These are phyloP conservation scores for Linanthus parryae DNA, from an alignment of 148 eudicot genomes.

Conservation along the genomic window DNA sequence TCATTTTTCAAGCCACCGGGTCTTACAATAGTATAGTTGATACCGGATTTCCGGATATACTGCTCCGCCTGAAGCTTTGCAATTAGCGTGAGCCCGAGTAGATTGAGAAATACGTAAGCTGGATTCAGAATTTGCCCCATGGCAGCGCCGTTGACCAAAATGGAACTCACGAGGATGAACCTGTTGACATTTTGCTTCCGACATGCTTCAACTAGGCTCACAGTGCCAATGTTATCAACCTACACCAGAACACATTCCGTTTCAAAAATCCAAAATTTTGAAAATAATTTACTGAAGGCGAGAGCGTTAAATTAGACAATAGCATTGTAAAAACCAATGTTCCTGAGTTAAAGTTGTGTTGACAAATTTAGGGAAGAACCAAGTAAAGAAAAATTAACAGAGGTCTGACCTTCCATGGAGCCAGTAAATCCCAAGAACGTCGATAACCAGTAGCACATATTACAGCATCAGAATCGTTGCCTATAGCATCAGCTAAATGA, in stretches of 20 bases:
- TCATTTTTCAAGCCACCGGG: constrained; percentile 93
- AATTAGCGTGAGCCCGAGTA: constrained; percentile 67
- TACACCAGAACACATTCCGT: constrained; percentile 16
- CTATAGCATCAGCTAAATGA: constrained; percentile 74
- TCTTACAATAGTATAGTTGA: constrained; percentile 81
- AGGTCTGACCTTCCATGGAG: constrained; percentile 92
- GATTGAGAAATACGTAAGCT: constrained; percentile 81
- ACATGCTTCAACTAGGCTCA: constrained; percentile 93
- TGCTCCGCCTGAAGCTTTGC: constrained; percentile 97
- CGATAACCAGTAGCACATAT: constrained; percentile 92
- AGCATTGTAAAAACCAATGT: no score
- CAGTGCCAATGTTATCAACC: constrained; percentile 92
- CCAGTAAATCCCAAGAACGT: constrained; percentile 63
- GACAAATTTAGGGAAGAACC: constrained; percentile 2
- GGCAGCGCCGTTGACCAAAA: constrained; percentile 93
- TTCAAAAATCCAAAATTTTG: not conserved
- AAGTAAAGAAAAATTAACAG: no score
- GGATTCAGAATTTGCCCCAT: constrained; percentile 95
- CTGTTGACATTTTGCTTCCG: constrained; percentile 63
- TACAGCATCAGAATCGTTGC: constrained; percentile 79
- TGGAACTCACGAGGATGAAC: constrained; percentile 77
- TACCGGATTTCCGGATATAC: constrained; percentile 74
- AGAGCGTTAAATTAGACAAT: no score
- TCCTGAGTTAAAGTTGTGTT: no score
- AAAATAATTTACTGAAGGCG: no score